Evolutionary conservation across 129 eudicot species (phyloP).

Genomic region (Flaveria brownii): DNA sequence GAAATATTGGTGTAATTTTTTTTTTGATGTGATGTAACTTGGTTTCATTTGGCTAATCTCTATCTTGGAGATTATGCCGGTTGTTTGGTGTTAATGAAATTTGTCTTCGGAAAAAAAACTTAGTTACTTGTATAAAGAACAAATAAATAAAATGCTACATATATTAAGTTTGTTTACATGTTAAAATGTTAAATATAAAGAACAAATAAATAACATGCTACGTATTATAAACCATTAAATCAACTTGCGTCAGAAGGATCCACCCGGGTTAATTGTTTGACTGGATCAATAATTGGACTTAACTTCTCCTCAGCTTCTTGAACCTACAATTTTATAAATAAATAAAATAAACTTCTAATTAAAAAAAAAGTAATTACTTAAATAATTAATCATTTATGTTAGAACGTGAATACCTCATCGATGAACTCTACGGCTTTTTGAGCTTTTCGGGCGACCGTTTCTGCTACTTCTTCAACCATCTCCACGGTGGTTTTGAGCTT

Average conservation of each 20-base stretch:
- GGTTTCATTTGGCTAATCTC: too few relatives aligned
- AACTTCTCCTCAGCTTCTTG: conserved; percentile 46
- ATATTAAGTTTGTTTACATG: background rate
- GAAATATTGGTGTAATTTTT: too few relatives aligned
- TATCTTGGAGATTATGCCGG: too few relatives aligned
- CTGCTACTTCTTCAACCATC: conserved; percentile 38
- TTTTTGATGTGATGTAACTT: too few relatives aligned
- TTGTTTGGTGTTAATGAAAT: too few relatives aligned
- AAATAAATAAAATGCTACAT: too few relatives aligned
- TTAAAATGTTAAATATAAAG: background rate
- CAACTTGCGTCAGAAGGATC: background rate
- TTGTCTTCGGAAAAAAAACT: too few relatives aligned
- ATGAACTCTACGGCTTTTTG: conserved; percentile 34
- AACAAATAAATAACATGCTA: background rate
- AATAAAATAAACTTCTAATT: background rate
- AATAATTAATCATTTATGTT: background rate
- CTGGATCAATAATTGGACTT: conserved; percentile 29
- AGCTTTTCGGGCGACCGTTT: conserved; percentile 38
- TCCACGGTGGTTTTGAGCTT: conserved; percentile 35
- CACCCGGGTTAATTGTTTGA: conserved; percentile 28
- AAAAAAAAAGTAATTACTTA: too few relatives aligned
- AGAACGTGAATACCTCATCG: conserved; percentile 36
- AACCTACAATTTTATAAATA: conserved; percentile 21
- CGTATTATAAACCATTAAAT: conserved; percentile 7
- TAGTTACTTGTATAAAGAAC: too few relatives aligned